Evolutionary conservation across 1,284 basidiomycete species (phyloP).

Genomic region (Cutaneotrichosporon sp.): DNA sequence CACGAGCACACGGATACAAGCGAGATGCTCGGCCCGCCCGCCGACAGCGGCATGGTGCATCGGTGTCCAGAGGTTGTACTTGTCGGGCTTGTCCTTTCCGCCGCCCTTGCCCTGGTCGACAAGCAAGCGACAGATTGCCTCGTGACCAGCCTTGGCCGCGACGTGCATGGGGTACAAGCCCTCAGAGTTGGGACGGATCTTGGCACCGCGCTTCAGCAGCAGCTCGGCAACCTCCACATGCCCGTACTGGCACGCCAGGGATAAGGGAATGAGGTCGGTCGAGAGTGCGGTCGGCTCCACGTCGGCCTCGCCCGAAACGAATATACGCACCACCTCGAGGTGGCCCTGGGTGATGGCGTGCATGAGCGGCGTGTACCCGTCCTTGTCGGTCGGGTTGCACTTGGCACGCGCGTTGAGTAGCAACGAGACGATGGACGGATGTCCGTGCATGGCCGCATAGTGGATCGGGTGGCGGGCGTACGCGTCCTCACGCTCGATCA

Average conservation of each 20-base stretch:
- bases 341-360: conserved; percentile 88
- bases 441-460: conserved; percentile 93
- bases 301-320: conserved; percentile 65
- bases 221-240: conserved; percentile 79
- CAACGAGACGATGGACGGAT: conserved; percentile 70
- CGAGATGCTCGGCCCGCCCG: conserved; percentile 62
- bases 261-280: conserved; percentile 80
- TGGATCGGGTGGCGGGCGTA: conserved; percentile 93
- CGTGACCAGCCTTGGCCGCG: conserved; percentile 94
- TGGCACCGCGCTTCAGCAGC: conserved; percentile 73
- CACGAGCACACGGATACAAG: conserved; percentile 75
- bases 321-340: conserved; percentile 72
- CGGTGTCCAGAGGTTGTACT: conserved; percentile 97
- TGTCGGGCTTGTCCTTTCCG: conserved; percentile 88
- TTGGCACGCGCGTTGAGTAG: conserved; percentile 70
- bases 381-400: conserved; percentile 75
- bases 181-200: conserved; percentile 81
- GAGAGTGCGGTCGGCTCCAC: conserved; percentile 59
- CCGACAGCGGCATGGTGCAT: conserved; percentile 92
- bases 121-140: conserved; percentile 76
- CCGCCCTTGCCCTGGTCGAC: conserved; percentile 59
- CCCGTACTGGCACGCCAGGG: conserved; percentile 86
- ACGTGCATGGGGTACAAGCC: conserved; percentile 96
- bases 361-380: conserved; percentile 89
- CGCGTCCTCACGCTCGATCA: conserved; percentile 54